Conservation (phyloP, 1,284 basidiomycete species). For the Papiliotrema terrestris region DNA sequence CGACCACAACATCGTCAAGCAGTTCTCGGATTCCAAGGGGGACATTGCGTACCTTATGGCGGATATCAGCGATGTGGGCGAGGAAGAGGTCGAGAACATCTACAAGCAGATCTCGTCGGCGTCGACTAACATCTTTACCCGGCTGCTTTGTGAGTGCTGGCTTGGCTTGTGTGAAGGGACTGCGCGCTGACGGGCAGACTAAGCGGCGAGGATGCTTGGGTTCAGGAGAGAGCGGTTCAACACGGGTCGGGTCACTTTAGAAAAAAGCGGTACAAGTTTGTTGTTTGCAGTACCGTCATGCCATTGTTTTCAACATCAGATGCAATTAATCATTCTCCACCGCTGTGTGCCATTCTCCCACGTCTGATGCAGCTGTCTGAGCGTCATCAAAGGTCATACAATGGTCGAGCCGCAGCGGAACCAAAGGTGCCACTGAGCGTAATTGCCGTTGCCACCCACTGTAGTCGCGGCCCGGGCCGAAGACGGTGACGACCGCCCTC, state of each 20-base stretch:
- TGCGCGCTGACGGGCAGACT: conserved; percentile 2
- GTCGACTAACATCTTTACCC: conserved; percentile 79
- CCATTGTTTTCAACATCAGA: too few species aligned
- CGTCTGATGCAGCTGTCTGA: too few species aligned
- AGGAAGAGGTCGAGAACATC: conserved; percentile 74
- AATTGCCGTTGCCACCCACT: neutral
- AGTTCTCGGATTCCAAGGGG: conserved; percentile 94
- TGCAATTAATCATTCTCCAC: too few species aligned
- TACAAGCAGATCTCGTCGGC: conserved; percentile 79
- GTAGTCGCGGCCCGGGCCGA: neutral
- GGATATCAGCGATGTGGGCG: conserved; percentile 87
- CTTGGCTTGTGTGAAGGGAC: too few species aligned
- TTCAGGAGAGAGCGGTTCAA: too few species aligned
- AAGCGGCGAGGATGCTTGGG: too few species aligned
- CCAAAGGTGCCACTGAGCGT: neutral
- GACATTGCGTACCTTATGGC: conserved; percentile 83
- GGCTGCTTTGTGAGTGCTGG: conserved; percentile 60
- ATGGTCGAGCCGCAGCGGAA: too few species aligned
- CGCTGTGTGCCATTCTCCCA: too few species aligned
- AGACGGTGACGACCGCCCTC: neutral
- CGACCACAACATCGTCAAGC: conserved; percentile 98
- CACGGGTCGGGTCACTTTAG: too few species aligned
- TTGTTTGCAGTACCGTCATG: too few species aligned
- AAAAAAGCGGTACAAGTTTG: too few species aligned
- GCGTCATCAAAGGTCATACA: too few species aligned